phyloP scores from a whole-genome alignment of 768 basidiomycete species.

The Podaxis carcinomalis region DNA sequence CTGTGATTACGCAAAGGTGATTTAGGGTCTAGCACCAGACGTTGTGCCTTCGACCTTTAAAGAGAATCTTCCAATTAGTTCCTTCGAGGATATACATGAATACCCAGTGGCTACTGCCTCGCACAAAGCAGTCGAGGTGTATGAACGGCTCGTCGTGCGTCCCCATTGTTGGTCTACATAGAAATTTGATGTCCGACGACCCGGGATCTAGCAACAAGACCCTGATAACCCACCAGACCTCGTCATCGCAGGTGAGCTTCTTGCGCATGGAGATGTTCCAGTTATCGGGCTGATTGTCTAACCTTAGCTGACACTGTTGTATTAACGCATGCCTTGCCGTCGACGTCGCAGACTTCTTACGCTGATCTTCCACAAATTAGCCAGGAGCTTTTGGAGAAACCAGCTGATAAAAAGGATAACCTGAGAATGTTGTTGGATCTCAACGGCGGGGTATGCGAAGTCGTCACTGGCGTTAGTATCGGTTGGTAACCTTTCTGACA shows the following conservation, averaged over 20 bases:
- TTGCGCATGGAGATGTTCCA: not conserved
- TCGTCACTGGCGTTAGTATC: constrained; percentile 86
- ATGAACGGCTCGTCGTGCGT: constrained; percentile 32
- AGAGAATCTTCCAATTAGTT: constrained; percentile 65
- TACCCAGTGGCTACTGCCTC: constrained; percentile 36
- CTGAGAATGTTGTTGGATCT: constrained; percentile 83
- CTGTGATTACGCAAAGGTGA: constrained; percentile 1
- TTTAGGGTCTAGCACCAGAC: constrained; percentile 37
- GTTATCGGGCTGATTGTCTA: not conserved
- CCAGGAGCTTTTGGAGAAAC: constrained; percentile 91
- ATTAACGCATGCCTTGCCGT: constrained; percentile 67
- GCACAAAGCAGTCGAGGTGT: constrained; percentile 33
- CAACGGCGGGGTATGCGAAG: constrained; percentile 84
- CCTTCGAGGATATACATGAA: constrained; percentile 56
- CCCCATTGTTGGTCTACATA: not conserved
- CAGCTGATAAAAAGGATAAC: constrained; percentile 72
- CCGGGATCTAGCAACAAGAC: constrained; percentile 51
- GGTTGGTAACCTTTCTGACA: constrained; percentile 39
- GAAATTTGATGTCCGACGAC: constrained; percentile 54
- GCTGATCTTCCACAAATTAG: constrained; percentile 43
- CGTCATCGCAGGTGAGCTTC: constrained; percentile 60
- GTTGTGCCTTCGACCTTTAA: constrained; percentile 54
- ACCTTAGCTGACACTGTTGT: constrained; percentile 89
- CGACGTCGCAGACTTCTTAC: constrained; percentile 52
- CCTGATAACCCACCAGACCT: constrained; percentile 34